Evolutionary conservation across 2,329 filamentous ascomycete genomes (phyloP).

Genomic region (Aspergillus sp.): DNA sequence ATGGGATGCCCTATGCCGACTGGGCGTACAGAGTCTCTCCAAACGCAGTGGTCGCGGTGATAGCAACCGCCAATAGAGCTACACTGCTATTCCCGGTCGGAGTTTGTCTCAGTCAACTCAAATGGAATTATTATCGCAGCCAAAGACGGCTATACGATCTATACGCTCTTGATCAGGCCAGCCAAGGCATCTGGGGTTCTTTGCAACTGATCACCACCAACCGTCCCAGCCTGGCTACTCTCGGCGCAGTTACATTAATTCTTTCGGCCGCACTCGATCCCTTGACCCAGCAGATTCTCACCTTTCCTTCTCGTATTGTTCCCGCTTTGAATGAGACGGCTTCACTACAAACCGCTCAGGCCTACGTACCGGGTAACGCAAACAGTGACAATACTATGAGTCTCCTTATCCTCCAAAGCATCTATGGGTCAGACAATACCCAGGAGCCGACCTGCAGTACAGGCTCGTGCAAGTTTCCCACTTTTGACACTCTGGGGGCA

Average conservation of each 20-base stretch:
- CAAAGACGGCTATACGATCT: constrained; percentile 14
- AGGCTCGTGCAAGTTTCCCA: constrained; percentile 12
- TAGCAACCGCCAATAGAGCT: constrained; percentile 16
- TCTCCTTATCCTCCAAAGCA: neutral
- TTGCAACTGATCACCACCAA: constrained; percentile 11
- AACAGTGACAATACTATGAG: neutral
- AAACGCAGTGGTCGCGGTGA: constrained; percentile 17
- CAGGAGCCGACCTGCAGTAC: constrained; percentile 12
- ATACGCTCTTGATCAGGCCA: constrained; percentile 19
- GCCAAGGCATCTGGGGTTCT: constrained; percentile 18
- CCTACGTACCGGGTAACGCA: neutral
- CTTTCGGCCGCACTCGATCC: constrained; percentile 16
- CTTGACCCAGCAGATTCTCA: constrained; percentile 19
- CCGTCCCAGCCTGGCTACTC: constrained; percentile 17
- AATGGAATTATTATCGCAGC: constrained; percentile 20
- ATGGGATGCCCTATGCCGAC: neutral
- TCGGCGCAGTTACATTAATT: constrained; percentile 20
- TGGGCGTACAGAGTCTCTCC: constrained; percentile 16
- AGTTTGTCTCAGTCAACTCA: constrained; percentile 18
- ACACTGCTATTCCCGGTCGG: constrained; percentile 17
- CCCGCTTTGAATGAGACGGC: constrained; percentile 5
- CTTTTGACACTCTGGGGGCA: constrained; percentile 19
- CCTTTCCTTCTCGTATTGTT: constrained; percentile 13
- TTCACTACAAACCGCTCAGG: constrained; percentile 7
- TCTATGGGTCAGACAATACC: neutral